A percentile compares a stretch with the other conserved stretches of the same genome.
Conservation (phyloP, 2,329 filamentous ascomycete species). For the Stemphylium beticola region DNA sequence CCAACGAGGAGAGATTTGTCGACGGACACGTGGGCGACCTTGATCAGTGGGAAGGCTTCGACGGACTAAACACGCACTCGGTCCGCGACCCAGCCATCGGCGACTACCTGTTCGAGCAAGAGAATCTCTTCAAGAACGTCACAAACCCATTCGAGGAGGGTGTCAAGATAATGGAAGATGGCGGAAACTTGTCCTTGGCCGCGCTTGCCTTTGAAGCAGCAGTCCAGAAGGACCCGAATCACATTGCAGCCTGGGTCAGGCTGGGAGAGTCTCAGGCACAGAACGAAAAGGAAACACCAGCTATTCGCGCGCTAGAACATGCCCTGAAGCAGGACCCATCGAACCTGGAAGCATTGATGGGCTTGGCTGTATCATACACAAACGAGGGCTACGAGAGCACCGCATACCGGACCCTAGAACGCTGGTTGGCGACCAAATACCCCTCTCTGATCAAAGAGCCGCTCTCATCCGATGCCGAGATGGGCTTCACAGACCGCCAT, state of each 20-base stretch:
- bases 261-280: slow-evolving; percentile 93
- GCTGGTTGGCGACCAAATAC: slow-evolving; percentile 96
- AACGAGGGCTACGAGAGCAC: slow-evolving; percentile 99
- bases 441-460: slow-evolving; percentile 77
- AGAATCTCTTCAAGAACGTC: slow-evolving; percentile 85
- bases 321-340: slow-evolving; percentile 85
- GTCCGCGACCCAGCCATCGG: slow-evolving; percentile 78
- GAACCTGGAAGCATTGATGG: slow-evolving; percentile 91
- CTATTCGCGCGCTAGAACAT: slow-evolving; percentile 91
- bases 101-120: slow-evolving; percentile 92
- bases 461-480: slow-evolving; percentile 76
- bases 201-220: slow-evolving; percentile 95
- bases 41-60: slow-evolving; percentile 80
- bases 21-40: slow-evolving; percentile 72
- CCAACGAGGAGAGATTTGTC: slow-evolving; percentile 68
- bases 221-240: slow-evolving; percentile 84
- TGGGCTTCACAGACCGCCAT: slow-evolving; percentile 93
- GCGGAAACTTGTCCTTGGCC: slow-evolving; percentile 91
- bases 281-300: slow-evolving; percentile 97
- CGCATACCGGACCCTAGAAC: slow-evolving; percentile 92
- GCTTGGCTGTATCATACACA: slow-evolving; percentile 93
- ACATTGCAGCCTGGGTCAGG: slow-evolving; percentile 92
- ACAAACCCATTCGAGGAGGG: slow-evolving; percentile 91
- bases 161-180: slow-evolving; percentile 88
- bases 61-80: slow-evolving; percentile 70